Evolutionary conservation across 2,329 filamentous ascomycete genomes (phyloP), one percentile per base, ranked within the genome.

Genomic region (Myriosclerotinia duriaeana): DNA sequence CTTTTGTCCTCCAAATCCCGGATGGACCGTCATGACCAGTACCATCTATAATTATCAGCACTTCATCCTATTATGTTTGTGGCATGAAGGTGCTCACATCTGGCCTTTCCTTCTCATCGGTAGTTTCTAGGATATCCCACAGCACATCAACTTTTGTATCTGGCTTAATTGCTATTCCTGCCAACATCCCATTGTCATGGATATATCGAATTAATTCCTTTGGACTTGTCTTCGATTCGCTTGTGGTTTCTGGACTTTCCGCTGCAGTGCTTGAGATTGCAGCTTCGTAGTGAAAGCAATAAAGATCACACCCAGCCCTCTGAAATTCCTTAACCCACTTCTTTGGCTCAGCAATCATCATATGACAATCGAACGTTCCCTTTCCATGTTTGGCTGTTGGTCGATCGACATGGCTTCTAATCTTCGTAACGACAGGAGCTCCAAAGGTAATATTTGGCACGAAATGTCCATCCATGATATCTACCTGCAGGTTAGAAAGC

Each of bases 281-380:
- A 36, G 95, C 95, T 81, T 99, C 95, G 80, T 98, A 98, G 83
- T 99, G 95, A 84, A 99, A 99, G 84, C 95, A 98, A 83, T 99
- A 99, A n/a, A 99, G 85, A 79, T 99, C 93, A 80, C 93, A 97
- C 64, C 95, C 95, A 68, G 93, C 95, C 64, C 90, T 88, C 78
- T 95, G 88, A 83, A 99, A 98, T 69, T 96, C 92, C 76, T 91
- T 91, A 74, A 97, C 93, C 95, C 95, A 99, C 84, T 93, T 93
- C 84, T 98, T 96, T 72, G 95, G 95, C 93, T 99, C 94, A 75
- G 92, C 88, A 77, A 99, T 96, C 95, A 99, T 99, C 95, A 99
- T 98, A 80, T 99, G 95, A 84, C 95, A 99, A 80, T 99, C 95
- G 78, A 99, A 99, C 17, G 94, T 98, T 69, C 95, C 95, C 73